Conservation (phyloP, 2,329 filamentous ascomycete species). For the Lojkania enalia region DNA sequence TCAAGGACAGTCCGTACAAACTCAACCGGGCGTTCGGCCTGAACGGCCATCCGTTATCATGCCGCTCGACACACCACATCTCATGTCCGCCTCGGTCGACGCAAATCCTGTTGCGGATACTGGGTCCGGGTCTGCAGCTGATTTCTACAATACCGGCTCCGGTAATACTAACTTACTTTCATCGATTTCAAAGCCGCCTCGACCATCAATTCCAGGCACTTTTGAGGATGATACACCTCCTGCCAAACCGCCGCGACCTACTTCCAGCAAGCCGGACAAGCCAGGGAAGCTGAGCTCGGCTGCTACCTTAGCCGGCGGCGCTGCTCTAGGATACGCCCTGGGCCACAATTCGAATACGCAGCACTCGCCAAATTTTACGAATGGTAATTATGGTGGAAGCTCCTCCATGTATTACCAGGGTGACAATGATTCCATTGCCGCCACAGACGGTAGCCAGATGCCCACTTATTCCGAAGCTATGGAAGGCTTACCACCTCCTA, state of each 20-base stretch:
- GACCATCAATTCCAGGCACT: conserved; percentile 42
- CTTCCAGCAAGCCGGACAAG: conserved; percentile 29
- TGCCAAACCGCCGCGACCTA: conserved; percentile 38
- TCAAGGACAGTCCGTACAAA: conserved; percentile 61
- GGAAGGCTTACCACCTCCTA: conserved; percentile 31
- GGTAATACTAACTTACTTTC: conserved; percentile 9
- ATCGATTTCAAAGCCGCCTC: conserved; percentile 42
- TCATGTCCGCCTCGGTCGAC: conserved; percentile 56
- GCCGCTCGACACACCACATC: conserved; percentile 57
- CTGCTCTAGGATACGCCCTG: conserved; percentile 49
- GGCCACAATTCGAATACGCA: conserved; percentile 32
- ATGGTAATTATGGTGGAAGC: conserved; percentile 21
- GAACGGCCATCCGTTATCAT: conserved; percentile 57
- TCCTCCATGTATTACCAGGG: conserved; percentile 36
- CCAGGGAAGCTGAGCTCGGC: conserved; percentile 40
- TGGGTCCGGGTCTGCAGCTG: conserved; percentile 61
- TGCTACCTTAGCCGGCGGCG: conserved; percentile 44
- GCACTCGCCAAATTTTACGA: conserved; percentile 28
- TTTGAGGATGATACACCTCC: conserved; percentile 39
- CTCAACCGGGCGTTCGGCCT: conserved; percentile 63
- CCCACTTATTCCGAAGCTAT: conserved; percentile 33
- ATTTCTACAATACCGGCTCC: conserved; percentile 53
- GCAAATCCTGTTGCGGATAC: conserved; percentile 62
- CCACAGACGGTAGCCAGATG: conserved; percentile 40
- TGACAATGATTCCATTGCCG: conserved; percentile 26